These are phyloP conservation scores for Phlyctochytrium arcticum DNA, from an alignment of 192 early-diverging fungal species.

Conservation along the genomic window DNA sequence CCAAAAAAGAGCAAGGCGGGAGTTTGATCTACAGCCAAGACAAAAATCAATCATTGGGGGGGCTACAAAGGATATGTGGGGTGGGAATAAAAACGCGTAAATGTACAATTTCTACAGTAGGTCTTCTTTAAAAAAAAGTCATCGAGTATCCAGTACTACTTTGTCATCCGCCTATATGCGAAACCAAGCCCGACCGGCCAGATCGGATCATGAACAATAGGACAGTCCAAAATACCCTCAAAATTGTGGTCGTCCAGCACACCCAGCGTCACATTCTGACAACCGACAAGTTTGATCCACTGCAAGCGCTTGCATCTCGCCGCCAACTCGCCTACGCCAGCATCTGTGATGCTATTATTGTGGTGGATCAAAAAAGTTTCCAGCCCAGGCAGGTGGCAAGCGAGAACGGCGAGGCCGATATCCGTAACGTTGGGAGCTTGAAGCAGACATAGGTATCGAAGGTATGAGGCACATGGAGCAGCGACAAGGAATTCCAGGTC, in stretches of 20 bases:
- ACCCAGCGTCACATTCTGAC: constrained; percentile 1
- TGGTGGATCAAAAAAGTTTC: constrained; percentile 4
- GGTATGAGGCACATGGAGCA: background rate
- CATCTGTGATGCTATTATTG: background rate
- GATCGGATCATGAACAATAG: background rate
- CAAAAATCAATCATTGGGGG: no score
- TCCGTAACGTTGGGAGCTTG: background rate
- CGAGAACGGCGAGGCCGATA: background rate
- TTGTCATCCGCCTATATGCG: constrained; percentile 2
- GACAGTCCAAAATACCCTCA: constrained; percentile 3
- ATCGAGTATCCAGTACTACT: no score
- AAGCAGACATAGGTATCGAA: constrained; percentile 3
- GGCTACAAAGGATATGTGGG: no score
- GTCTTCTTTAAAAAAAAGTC: no score
- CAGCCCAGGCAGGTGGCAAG: background rate
- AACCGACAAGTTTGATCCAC: constrained; percentile 14
- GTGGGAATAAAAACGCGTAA: no score
- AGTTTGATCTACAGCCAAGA: no score
- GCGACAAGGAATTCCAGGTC: background rate
- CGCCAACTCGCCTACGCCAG: background rate
- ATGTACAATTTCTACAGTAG: no score
- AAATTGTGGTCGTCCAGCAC: constrained; percentile 10
- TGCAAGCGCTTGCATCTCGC: background rate
- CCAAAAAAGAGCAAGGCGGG: no score
- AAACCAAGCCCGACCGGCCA: constrained; percentile 9